Base-by-base conservation (phyloP, 306 rosid genomes). In the Cucurbita ficifolia region DNA sequence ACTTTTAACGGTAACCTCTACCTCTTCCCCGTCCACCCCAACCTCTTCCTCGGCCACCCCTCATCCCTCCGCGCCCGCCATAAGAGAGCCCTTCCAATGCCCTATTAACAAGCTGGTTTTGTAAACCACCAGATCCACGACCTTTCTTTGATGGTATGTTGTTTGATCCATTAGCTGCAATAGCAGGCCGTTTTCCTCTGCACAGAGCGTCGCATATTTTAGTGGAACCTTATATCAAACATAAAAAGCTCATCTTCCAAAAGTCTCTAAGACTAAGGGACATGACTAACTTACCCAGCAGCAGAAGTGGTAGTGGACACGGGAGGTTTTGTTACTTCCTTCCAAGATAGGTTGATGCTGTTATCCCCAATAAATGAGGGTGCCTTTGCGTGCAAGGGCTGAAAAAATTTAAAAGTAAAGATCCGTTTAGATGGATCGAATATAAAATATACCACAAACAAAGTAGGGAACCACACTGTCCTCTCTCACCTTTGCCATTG, bases 291-390 rank as follows among this genome's bases (percentile, higher is more conserved):
- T 57, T 91, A 91, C 99, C 99, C 97, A 39, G 87, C 38, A 13
- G 89, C 76, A 50, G 85, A 64, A 9, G 83, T 39, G 16, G 72
- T 46, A 50, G 91, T 16, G 74, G 88, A 62, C 22, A 77, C 75
- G 4, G 74, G 65, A 71, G 90, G 69, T 84, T 94, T 94, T 72
- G 87, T 59, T 61, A 84, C 88, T 82, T 94, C 99, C 84, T 88
- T 91, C 99, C 99, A 95, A 17, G 99, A 95, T 16, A 95, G 89
- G 80, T 84, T 89, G 86, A 95, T 79, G 88, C 92, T 86, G 83
- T 89, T 88, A 75, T 88, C 96, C 79, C 97, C 96, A 70, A 87
- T 85, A 79, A 95, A 95, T 52, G 97, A 81, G 43, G 99, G 97
- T 48, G 87, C 74, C 80, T 95, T 95, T 0, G 88, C 87, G 79